A percentile compares a stretch with the other conserved stretches of the same genome.
Evolutionary conservation across 2,329 filamentous ascomycete genomes (phyloP).

Genomic region (Xylariales sp.): DNA sequence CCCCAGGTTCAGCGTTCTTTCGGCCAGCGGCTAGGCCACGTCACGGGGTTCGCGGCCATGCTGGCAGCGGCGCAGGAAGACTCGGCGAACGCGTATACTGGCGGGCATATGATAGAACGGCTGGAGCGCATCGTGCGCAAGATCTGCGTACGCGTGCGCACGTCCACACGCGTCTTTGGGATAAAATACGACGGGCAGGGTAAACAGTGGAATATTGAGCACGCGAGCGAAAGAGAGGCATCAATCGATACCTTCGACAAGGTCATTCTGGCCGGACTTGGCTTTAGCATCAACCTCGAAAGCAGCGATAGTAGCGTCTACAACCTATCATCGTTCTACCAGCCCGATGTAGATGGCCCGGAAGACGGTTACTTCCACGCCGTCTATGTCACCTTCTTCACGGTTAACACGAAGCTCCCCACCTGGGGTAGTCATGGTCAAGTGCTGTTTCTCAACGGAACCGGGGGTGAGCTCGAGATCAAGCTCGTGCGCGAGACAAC

Average conservation of each 20-base stretch:
- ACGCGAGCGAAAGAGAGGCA: slow-evolving; percentile 7
- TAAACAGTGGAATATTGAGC: slow-evolving; percentile 28
- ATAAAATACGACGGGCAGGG: slow-evolving; percentile 1
- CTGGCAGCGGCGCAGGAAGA: slow-evolving; percentile 41
- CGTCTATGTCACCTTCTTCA: slow-evolving; percentile 30
- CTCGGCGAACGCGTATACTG: slow-evolving; percentile 35
- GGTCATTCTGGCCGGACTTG: slow-evolving; percentile 27
- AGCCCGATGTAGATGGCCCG: neutral
- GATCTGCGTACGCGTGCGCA: slow-evolving; percentile 18
- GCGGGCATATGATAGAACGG: slow-evolving; percentile 36
- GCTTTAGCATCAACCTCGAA: slow-evolving; percentile 18
- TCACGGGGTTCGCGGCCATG: slow-evolving; percentile 39
- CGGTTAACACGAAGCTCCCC: slow-evolving; percentile 13
- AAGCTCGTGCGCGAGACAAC: slow-evolving; percentile 28
- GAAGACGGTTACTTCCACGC: neutral
- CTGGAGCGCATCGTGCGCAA: slow-evolving; percentile 21
- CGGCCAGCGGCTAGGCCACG: slow-evolving; percentile 32
- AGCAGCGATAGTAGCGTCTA: neutral
- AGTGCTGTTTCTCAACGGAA: slow-evolving; percentile 22
- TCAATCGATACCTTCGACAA: slow-evolving; percentile 30
- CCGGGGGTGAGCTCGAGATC: slow-evolving; percentile 23
- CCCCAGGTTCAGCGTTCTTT: slow-evolving; percentile 40
- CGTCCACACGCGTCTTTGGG: slow-evolving; percentile 24
- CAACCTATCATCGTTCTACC: neutral
- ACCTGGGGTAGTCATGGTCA: slow-evolving; percentile 16